Evolutionary conservation across 2,329 filamentous ascomycete species (phyloP), one percentile per base, ranked within the genome.

Genomic region (Pyrenochaeta sp.): DNA sequence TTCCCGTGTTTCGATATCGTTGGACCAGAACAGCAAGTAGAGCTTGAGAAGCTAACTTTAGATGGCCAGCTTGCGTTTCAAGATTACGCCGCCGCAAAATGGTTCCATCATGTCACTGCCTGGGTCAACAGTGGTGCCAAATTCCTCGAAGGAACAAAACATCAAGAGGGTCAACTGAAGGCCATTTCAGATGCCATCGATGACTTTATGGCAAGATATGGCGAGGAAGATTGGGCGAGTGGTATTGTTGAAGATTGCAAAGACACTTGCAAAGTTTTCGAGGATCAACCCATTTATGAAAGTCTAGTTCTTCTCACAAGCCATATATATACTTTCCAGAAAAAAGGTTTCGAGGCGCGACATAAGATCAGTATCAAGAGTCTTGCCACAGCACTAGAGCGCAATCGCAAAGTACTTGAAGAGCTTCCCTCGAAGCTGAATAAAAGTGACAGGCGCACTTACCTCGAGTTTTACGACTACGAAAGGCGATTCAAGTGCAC

Each of bases 401-500:
- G 66, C 0, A 76, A 74, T 32, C 65, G 74, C 1, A 61, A 56
- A 17, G n/a, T 64, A 0, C 61, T 78, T 14, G 73, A 77, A 40
- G 54, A 63, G 0, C 53, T 69, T 0, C 44, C 52, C 0, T 71
- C 9, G 14, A 58, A 50, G 41, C 60, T 21, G 2, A 51, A 36
- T 14, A 18, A 35, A 6, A 3, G 2, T 0, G 58, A 69, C 10
- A 39, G 46, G 4, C 40, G 17, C 4, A 49, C 29, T 1, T 64
- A 67, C 33, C 15, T 43, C 3, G 42, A 63, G 11, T 74, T 71
- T 36, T 81, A 82, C 50, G 78, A 79, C 4, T 29, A 56, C 3
- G 57, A 60, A 17, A 72, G 70, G 7, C 40, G 69, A 9, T 81
- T 71, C 70, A 81, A 81, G 50, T 82, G 80, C 58, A 53, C 63